These are phyloP conservation scores for Exophiala mesophila DNA, from an alignment of 2,329 filamentous ascomycete species.

Conservation along the genomic window DNA sequence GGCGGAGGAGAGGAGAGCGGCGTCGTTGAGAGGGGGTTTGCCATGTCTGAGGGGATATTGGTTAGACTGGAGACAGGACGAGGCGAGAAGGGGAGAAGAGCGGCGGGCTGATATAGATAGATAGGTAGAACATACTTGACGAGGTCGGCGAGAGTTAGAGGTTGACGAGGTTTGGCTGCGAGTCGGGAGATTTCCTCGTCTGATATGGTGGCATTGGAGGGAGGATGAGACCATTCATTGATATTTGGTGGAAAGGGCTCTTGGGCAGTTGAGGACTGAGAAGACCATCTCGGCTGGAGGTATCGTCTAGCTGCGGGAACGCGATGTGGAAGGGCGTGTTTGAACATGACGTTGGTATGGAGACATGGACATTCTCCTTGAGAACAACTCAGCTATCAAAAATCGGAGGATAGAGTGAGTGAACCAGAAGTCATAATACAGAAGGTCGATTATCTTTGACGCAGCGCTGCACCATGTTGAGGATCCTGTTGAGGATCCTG, in stretches of 20 bases:
- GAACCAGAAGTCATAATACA: too few species aligned
- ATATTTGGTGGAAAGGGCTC: conserved; percentile 20
- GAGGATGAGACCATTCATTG: conserved; percentile 31
- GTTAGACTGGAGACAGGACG: not conserved
- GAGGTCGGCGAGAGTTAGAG: conserved; percentile 79
- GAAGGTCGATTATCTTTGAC: too few species aligned
- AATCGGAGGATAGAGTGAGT: too few species aligned
- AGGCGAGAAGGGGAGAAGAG: not conserved
- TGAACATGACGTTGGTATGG: too few species aligned
- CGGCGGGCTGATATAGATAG: too few species aligned
- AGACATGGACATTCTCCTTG: too few species aligned
- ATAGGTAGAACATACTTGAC: conserved; percentile 83
- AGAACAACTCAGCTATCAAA: too few species aligned
- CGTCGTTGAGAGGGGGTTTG: conserved; percentile 73
- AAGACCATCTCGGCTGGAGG: conserved; percentile 15
- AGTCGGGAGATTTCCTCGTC: conserved; percentile 76
- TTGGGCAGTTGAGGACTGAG: conserved; percentile 7
- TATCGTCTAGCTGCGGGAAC: conserved; percentile 1
- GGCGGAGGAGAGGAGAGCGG: conserved; percentile 79
- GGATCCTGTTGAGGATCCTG: too few species aligned
- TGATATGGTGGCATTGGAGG: conserved; percentile 49
- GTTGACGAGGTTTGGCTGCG: conserved; percentile 71
- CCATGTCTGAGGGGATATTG: conserved; percentile 55
- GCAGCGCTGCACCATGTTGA: too few species aligned
- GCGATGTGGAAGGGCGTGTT: conserved; percentile 8